These are phyloP conservation scores for Cyberlindnera mississippiensis DNA, from an alignment of 805 yeast species.

Conservation along the genomic window DNA sequence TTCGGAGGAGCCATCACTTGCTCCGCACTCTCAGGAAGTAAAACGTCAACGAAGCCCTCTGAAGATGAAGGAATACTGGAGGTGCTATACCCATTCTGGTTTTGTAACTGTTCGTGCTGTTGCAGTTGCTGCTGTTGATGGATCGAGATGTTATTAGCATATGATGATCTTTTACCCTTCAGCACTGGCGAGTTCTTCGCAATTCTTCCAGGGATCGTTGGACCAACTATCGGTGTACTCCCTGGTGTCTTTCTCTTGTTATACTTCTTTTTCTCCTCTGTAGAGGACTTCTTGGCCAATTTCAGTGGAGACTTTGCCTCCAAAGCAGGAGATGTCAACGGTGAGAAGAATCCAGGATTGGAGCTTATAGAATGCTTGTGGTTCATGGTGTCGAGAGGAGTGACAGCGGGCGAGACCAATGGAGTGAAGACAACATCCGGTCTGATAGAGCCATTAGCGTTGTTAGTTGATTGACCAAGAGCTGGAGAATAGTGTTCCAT, in stretches of 20 bases:
- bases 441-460: conserved; percentile 30
- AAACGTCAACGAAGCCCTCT: conserved; percentile 3
- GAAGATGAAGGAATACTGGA: background rate
- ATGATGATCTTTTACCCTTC: conserved; percentile 28
- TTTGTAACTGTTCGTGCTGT: conserved; percentile 11
- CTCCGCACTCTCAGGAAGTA: conserved; percentile 6
- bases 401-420: conserved; percentile 69
- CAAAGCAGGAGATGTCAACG: conserved; percentile 68
- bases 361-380: conserved; percentile 6
- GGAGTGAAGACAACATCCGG: conserved; percentile 72
- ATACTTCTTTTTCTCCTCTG: conserved; percentile 25
- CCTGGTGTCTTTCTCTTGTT: conserved; percentile 38
- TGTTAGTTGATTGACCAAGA: conserved; percentile 9
- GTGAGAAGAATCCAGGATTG: conserved; percentile 31
- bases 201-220: conserved; percentile 31
- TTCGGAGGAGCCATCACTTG: conserved; percentile 25
- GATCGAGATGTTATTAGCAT: conserved; percentile 13
- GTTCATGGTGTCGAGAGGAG: conserved; percentile 46
- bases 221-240: conserved; percentile 35
- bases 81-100: conserved; percentile 1
- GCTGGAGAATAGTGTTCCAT: conserved; percentile 20
- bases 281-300: conserved; percentile 20
- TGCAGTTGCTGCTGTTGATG: conserved; percentile 23
- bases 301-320: conserved; percentile 37
- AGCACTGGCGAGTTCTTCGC: conserved; percentile 38